Percentiles rank a stretch among this genome's conserved stretches.
These are phyloP conservation scores for Castanopsis chinensis DNA, from an alignment of 306 rosid species.

Conservation along the genomic window DNA sequence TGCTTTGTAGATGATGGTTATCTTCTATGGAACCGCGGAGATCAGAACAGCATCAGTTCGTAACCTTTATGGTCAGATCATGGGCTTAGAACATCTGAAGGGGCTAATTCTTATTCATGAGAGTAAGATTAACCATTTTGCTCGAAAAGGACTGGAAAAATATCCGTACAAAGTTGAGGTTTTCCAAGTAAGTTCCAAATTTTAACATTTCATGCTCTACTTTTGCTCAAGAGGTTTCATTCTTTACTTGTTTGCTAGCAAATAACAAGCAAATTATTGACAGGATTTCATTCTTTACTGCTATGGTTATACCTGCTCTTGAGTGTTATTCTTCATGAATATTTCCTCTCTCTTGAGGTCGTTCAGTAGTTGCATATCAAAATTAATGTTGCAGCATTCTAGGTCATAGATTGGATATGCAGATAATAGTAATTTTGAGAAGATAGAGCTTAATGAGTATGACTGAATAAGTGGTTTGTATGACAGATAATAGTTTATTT, in stretches of 20 bases:
- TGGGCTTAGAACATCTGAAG: conserved; percentile 18
- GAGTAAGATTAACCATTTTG: conserved; percentile 37
- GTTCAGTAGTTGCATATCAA: too few relatives aligned
- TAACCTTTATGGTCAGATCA: conserved; percentile 13
- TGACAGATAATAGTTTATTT: too few relatives aligned
- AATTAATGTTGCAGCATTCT: too few relatives aligned
- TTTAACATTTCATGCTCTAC: not conserved
- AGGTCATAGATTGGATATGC: too few relatives aligned
- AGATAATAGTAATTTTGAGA: too few relatives aligned
- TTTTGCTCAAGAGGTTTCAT: not conserved
- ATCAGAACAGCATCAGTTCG: conserved; percentile 16
- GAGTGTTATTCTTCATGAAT: too few relatives aligned
- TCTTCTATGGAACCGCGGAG: conserved; percentile 35
- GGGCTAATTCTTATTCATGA: conserved; percentile 39
- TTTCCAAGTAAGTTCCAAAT: conserved; percentile 26
- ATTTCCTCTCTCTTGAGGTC: too few relatives aligned
- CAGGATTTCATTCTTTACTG: not conserved
- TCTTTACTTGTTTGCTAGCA: not conserved
- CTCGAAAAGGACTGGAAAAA: conserved; percentile 23
- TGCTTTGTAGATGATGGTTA: conserved; percentile 38
- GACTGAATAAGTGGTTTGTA: too few relatives aligned
- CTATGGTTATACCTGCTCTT: too few relatives aligned
- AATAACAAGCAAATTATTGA: not conserved
- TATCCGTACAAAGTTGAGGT: conserved; percentile 40
- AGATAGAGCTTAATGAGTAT: too few relatives aligned